Evolutionary conservation across 371 early-diverging fungal species (phyloP), one percentile per base, ranked within the genome.

Genomic region (Apophysomyces elegans): DNA sequence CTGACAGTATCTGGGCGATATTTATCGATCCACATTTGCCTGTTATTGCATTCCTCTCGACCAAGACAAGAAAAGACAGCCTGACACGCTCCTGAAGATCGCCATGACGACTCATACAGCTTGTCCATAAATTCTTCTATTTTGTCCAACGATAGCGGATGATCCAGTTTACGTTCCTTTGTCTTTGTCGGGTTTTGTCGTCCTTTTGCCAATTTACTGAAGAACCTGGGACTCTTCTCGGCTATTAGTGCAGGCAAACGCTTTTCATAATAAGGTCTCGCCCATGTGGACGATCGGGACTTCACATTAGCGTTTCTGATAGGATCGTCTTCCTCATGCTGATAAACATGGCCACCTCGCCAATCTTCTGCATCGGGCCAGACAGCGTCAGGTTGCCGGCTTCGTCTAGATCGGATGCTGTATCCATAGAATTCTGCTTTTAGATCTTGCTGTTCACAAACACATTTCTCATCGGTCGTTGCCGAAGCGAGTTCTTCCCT

Each of bases 21-120:
- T 57, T 74, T 75, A 13, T 78, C 76, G n/a, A 63, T 64, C 79
- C 79, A 75, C 21, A 50, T 18, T 7, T 21, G 54, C 21, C 21
- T 26, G 32, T 26, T 50, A 21, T 50, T 50, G 9, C 21, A n/a
- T 21, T 50, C 18, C 11, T n/a, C 21, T 50, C 21, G 54, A 4
- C 8, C 21, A 7, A 21, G 9, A 32, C n/a, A 26, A 0, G 21
- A 50, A 9, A 50, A 9, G 5, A 50, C n/a, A 7, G 54, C 54
- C 21, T 50, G 18, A 21, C 54, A 50, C 9, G 54, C 54, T 9
- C 21, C 21, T 21, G 54, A 50, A 7, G 54, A 3, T 21, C 21
- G 54, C 54, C 54, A 50, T 9, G 21, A 9, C 21, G 54, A 50
- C 21, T 21, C 54, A 4, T 50, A 50, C 35, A 50, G 9, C 54